Conservation (phyloP, 2,329 filamentous ascomycete species). For the Thelonectria discophora region DNA sequence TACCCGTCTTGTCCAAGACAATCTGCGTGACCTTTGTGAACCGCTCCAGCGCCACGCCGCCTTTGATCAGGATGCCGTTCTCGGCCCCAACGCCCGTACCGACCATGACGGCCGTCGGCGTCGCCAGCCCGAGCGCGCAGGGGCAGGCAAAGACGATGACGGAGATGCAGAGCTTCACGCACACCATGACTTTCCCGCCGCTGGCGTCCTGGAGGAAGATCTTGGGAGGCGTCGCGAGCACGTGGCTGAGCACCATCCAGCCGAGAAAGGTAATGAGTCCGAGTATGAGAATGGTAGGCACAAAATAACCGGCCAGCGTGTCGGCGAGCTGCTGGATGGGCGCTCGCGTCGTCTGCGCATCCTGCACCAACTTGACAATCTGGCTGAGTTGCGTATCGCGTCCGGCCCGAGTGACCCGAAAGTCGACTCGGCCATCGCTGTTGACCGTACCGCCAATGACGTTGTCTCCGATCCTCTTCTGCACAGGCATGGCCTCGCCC, state of each 20-base stretch:
- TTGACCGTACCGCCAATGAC: slow-evolving; percentile 97
- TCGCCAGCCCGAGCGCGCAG: slow-evolving; percentile 93
- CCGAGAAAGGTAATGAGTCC: slow-evolving; percentile 85
- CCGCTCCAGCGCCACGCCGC: slow-evolving; percentile 88
- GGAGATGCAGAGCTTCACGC: slow-evolving; percentile 95
- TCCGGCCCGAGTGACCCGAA: slow-evolving; percentile 89
- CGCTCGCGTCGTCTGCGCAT: slow-evolving; percentile 92
- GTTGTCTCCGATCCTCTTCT: slow-evolving; percentile 81
- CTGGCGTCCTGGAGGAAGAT: slow-evolving; percentile 84
- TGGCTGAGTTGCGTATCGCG: slow-evolving; percentile 97
- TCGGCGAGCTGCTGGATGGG: slow-evolving; percentile 96
- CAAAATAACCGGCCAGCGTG: slow-evolving; percentile 90
- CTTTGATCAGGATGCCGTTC: slow-evolving; percentile 97
- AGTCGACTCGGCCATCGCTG: slow-evolving; percentile 88
- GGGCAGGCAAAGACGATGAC: slow-evolving; percentile 99
- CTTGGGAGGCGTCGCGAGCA: slow-evolving; percentile 82
- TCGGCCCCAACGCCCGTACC: slow-evolving; percentile 97
- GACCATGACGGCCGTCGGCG: slow-evolving; percentile 98
- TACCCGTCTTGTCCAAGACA: slow-evolving; percentile 95
- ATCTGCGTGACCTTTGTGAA: slow-evolving; percentile 90
- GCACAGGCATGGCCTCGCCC: slow-evolving; percentile 93
- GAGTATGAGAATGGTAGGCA: slow-evolving; percentile 86
- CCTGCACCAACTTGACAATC: slow-evolving; percentile 97
- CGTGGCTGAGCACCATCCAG: slow-evolving; percentile 96
- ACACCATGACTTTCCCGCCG: slow-evolving; percentile 95